Percentiles rank a stretch among this genome's conserved stretches.
These are phyloP conservation scores for Coemansia sp. DNA, from an alignment of 192 early-diverging fungal species.

Conservation along the genomic window DNA sequence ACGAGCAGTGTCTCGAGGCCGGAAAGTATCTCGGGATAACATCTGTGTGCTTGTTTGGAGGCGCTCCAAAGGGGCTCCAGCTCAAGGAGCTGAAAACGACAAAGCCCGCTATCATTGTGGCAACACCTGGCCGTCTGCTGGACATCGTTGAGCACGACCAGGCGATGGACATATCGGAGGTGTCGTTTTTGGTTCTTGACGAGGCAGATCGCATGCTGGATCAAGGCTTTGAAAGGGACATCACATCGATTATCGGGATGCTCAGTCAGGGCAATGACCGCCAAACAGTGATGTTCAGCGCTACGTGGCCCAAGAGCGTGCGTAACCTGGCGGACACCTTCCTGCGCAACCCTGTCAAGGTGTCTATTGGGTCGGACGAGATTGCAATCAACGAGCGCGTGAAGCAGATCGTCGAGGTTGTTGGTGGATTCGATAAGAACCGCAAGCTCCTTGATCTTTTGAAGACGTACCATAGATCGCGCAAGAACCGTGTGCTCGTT, in stretches of 20 bases:
- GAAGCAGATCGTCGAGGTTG: conserved; percentile 86
- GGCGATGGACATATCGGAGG: conserved; percentile 72
- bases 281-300: conserved; percentile 95
- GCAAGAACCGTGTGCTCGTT: conserved; percentile 87
- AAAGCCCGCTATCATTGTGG: conserved; percentile 71
- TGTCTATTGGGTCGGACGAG: conserved; percentile 88
- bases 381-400: conserved; percentile 84
- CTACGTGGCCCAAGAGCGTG: conserved; percentile 92
- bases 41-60: conserved; percentile 86
- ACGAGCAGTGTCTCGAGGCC: conserved; percentile 79
- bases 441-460: conserved; percentile 72
- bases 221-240: conserved; percentile 88
- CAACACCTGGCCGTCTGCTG: conserved; percentile 93
- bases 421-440: conserved; percentile 78
- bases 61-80: conserved; percentile 78
- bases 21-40: conserved; percentile 65
- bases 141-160: conserved; percentile 84
- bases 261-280: conserved; percentile 66
- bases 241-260: conserved; percentile 81
- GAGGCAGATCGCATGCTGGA: conserved; percentile 99
- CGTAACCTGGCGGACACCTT: conserved; percentile 84
- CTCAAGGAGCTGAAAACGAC: conserved; percentile 56
- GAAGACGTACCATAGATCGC: conserved; percentile 77
- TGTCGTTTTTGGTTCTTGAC: conserved; percentile 90
- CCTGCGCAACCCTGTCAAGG: conserved; percentile 71